Percentiles rank a stretch among this genome's conserved stretches.
Evolutionary conservation across 768 basidiomycete species (phyloP).

Genomic region (Coprinopsis strossmayeri): DNA sequence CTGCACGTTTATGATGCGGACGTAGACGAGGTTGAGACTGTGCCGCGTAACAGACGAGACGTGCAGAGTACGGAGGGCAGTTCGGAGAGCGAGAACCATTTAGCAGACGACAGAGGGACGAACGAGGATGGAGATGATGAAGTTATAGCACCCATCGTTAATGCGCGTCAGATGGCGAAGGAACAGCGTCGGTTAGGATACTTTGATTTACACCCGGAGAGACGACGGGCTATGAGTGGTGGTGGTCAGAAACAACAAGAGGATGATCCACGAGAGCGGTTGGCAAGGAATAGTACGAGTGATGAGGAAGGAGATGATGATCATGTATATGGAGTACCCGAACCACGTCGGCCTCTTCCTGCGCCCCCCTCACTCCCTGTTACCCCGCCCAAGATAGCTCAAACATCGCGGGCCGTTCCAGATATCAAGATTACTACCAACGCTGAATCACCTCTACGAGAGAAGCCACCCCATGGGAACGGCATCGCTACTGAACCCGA

Average conservation of each 20-base stretch:
- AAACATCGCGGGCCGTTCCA: constrained; percentile 14
- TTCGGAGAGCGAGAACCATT: constrained; percentile 14
- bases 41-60: not conserved
- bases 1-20: constrained; percentile 38
- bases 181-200: constrained; percentile 53
- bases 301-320: constrained; percentile 9
- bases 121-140: constrained; percentile 16
- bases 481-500: constrained; percentile 3
- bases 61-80: not conserved
- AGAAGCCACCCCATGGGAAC: constrained; percentile 13
- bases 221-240: constrained; percentile 34
- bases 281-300: constrained; percentile 16
- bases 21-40: constrained; percentile 44
- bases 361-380: constrained; percentile 17
- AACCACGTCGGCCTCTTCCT: constrained; percentile 19
- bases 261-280: constrained; percentile 28
- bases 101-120: constrained; percentile 21
- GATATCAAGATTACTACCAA: constrained; percentile 11
- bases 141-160: constrained; percentile 16
- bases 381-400: constrained; percentile 10
- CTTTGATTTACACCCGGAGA: constrained; percentile 76
- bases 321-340: constrained; percentile 6
- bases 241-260: constrained; percentile 11
- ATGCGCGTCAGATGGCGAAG: constrained; percentile 25
- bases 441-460: constrained; percentile 14